Conservation (phyloP, 2,329 filamentous ascomycete species). For the Botrytis galanthina region DNA sequence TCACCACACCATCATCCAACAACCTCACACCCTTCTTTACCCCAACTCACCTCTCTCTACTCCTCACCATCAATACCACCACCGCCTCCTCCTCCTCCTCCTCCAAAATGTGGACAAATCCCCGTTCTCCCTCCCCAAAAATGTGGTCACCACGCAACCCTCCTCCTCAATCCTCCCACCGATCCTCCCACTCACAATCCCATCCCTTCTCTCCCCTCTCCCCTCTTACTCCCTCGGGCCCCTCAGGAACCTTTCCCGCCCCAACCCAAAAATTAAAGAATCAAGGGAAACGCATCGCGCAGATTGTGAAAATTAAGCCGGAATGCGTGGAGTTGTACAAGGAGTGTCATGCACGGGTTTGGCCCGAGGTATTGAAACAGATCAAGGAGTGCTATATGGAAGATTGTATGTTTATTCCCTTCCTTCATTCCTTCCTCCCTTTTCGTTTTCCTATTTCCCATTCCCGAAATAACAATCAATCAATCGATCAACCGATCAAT, state of each 20-base stretch:
- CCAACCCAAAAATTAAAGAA: conserved; percentile 36
- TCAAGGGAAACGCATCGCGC: conserved; percentile 59
- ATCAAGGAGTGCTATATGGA: conserved; percentile 73
- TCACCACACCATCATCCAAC: neutral
- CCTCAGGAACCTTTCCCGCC: conserved; percentile 15
- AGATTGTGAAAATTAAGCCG: conserved; percentile 70
- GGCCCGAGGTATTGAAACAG: conserved; percentile 74
- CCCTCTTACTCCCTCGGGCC: conserved; percentile 24
- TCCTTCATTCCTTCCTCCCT: neutral
- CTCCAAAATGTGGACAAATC: conserved; percentile 12
- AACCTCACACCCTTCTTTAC: neutral
- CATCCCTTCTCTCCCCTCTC: conserved; percentile 25
- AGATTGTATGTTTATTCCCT: conserved; percentile 55
- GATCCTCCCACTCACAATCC: conserved; percentile 10
- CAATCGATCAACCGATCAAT: neutral
- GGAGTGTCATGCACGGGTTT: conserved; percentile 68
- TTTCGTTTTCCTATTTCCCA: too few species aligned
- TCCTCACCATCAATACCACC: neutral
- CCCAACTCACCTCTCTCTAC: neutral
- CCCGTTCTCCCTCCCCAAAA: neutral
- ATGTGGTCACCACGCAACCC: conserved; percentile 11
- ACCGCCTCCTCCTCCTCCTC: neutral
- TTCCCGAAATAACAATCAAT: neutral
- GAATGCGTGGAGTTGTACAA: conserved; percentile 69
- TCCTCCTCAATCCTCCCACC: conserved; percentile 4